phyloP scores from a whole-genome alignment of 345 rosid genomes.

The Salix purpurea region DNA sequence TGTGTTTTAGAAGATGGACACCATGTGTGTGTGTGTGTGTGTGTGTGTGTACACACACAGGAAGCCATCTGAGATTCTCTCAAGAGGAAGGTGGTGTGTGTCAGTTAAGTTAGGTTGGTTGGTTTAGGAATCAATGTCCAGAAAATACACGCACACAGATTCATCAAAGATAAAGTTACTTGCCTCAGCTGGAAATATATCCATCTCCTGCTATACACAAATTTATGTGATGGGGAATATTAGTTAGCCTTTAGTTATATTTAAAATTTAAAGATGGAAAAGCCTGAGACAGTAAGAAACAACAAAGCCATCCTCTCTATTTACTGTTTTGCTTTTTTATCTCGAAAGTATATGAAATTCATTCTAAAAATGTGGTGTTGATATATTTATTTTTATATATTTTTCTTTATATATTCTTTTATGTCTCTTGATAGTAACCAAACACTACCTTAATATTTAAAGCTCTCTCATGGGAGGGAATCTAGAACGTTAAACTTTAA shows the following conservation, averaged over 20 bases:
- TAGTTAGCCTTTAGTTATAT: no score
- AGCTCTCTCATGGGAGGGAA: not conserved
- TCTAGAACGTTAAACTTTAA: no score
- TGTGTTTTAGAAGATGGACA: conserved; percentile 16
- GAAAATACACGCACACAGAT: not conserved
- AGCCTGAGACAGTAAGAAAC: no score
- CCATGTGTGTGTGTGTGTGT: conserved; percentile 10
- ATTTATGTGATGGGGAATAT: not conserved
- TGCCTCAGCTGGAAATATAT: conserved; percentile 4
- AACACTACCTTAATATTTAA: no score
- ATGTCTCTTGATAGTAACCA: no score
- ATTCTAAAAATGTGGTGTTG: no score
- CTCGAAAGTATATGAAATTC: no score
- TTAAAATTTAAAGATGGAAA: no score
- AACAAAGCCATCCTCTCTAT: no score
- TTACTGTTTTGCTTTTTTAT: no score
- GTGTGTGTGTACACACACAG: not conserved
- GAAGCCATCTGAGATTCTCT: conserved; percentile 18
- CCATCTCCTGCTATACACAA: not conserved
- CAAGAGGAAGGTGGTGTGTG: conserved; percentile 29
- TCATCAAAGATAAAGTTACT: not conserved
- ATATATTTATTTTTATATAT: no score
- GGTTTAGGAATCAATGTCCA: conserved; percentile 16
- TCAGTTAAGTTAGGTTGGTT: conserved; percentile 30
- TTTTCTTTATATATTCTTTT: no score